Conservation (phyloP, 164 flowering plant genomes). For the Cinnamomum chago region DNA sequence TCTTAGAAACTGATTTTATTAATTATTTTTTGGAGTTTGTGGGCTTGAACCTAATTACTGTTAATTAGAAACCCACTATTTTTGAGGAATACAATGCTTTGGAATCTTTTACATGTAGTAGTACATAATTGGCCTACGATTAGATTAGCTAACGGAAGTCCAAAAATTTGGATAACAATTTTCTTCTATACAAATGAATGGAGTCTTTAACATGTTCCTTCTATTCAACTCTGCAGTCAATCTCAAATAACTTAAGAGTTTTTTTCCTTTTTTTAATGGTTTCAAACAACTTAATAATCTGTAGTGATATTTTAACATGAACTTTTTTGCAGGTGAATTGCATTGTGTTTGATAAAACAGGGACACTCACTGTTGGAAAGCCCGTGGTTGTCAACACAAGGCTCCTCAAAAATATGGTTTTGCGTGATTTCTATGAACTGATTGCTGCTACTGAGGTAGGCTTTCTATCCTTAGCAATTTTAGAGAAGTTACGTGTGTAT, state of each 20-base stretch:
- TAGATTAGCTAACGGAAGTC: too few species aligned
- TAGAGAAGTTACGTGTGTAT: not conserved
- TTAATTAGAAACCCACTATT: too few species aligned
- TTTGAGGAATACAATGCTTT: too few species aligned
- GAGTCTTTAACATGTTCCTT: not conserved
- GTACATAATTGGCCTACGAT: too few species aligned
- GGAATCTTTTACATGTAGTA: too few species aligned
- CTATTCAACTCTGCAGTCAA: not conserved
- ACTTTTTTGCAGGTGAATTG: constrained; percentile 57
- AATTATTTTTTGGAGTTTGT: not conserved
- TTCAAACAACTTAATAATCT: not conserved
- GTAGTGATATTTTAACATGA: not conserved
- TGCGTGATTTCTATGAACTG: constrained; percentile 60
- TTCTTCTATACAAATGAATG: not conserved
- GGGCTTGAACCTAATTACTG: not conserved
- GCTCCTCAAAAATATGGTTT: constrained; percentile 55
- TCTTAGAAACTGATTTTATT: not conserved
- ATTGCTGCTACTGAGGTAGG: constrained; percentile 82
- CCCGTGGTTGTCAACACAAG: constrained; percentile 71
- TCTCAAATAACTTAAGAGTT: not conserved
- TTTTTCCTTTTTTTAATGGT: not conserved
- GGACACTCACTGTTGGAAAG: constrained; percentile 86
- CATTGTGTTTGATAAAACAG: constrained; percentile 92
- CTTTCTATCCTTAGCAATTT: not conserved
- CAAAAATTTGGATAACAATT: not conserved